Percentiles rank a stretch among this genome's conserved stretches.
phyloP scores from a whole-genome alignment of 148 eudicot genomes.

The Dianthus caryophyllus region DNA sequence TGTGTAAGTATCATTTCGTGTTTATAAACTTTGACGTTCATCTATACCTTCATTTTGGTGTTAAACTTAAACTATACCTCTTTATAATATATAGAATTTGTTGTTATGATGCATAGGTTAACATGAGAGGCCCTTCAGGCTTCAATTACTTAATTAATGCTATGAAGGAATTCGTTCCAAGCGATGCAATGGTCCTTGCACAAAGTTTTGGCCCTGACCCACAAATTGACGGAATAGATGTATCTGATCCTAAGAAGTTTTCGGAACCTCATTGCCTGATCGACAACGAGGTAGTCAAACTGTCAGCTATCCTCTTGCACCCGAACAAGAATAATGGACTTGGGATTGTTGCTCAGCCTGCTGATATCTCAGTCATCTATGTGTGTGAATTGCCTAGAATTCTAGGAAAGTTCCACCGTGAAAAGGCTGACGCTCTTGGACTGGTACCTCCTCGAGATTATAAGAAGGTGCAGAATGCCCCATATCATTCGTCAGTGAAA shows the following conservation, averaged over 20 bases:
- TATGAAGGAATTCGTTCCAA: conserved; percentile 82
- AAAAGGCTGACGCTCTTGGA: conserved; percentile 79
- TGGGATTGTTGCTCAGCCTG: conserved; percentile 39
- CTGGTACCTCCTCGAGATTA: conserved; percentile 65
- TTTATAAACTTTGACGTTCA: too few species aligned
- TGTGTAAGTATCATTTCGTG: too few species aligned
- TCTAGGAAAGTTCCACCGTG: conserved; percentile 74
- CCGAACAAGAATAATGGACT: conserved; percentile 30
- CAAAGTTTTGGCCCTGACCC: conserved; percentile 77
- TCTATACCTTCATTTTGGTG: too few species aligned
- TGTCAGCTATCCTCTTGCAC: conserved; percentile 71
- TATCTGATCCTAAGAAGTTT: conserved; percentile 27
- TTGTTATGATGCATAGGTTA: conserved; percentile 50
- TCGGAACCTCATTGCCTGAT: conserved; percentile 51
- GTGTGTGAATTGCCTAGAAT: conserved; percentile 80
- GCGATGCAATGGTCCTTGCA: conserved; percentile 88
- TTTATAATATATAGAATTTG: neutral
- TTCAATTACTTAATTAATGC: too few species aligned
- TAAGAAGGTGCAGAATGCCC: conserved; percentile 63
- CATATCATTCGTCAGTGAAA: conserved; percentile 57
- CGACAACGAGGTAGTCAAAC: conserved; percentile 72
- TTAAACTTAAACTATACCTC: too few species aligned
- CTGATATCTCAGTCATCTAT: conserved; percentile 72
- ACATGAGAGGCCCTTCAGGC: conserved; percentile 86
- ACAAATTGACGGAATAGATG: too few species aligned